These are phyloP conservation scores for Plectosphaerella cucumerina DNA, from an alignment of 2,329 filamentous ascomycete species.

Conservation along the genomic window DNA sequence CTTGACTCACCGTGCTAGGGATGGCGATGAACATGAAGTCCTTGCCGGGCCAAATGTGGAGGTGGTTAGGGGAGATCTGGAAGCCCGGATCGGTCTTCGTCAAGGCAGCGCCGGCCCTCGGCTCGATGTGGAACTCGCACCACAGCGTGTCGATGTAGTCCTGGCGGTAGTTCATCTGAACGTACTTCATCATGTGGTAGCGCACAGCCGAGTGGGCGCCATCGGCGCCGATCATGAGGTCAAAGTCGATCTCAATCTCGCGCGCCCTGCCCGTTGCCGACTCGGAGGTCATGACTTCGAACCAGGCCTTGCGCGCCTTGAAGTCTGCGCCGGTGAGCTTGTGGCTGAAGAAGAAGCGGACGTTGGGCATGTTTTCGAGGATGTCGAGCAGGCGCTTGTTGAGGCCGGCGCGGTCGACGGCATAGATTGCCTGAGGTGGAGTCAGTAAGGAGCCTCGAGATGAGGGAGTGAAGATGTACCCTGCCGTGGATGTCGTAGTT, in stretches of 20 bases:
- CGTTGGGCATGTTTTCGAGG: slow-evolving; percentile 79
- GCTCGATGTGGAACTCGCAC: slow-evolving; percentile 87
- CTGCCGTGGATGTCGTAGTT: slow-evolving; percentile 85
- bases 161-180: slow-evolving; percentile 85
- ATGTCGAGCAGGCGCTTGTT: slow-evolving; percentile 83
- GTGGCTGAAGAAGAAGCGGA: slow-evolving; percentile 88
- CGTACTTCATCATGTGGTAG: slow-evolving; percentile 94
- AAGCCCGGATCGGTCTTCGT: slow-evolving; percentile 43
- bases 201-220: slow-evolving; percentile 89
- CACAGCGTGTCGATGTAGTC: slow-evolving; percentile 95
- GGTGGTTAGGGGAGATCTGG: slow-evolving; percentile 81
- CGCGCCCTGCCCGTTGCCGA: slow-evolving; percentile 39
- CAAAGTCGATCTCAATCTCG: slow-evolving; percentile 83
- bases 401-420: slow-evolving; percentile 77
- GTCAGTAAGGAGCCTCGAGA: neutral
- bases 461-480: slow-evolving; percentile 43
- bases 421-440: slow-evolving; percentile 65
- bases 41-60: slow-evolving; percentile 95
- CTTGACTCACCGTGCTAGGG: slow-evolving; percentile 55
- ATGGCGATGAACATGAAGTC: slow-evolving; percentile 99
- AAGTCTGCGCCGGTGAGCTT: slow-evolving; percentile 92
- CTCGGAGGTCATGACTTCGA: slow-evolving; percentile 53
- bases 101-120: slow-evolving; percentile 22
- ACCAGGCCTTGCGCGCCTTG: slow-evolving; percentile 74
- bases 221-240: slow-evolving; percentile 91